Percentiles rank a stretch among this genome's conserved stretches.
Evolutionary conservation across 495 filamentous ascomycete genomes (phyloP).

Genomic region (Elaphomyces granulatus): DNA sequence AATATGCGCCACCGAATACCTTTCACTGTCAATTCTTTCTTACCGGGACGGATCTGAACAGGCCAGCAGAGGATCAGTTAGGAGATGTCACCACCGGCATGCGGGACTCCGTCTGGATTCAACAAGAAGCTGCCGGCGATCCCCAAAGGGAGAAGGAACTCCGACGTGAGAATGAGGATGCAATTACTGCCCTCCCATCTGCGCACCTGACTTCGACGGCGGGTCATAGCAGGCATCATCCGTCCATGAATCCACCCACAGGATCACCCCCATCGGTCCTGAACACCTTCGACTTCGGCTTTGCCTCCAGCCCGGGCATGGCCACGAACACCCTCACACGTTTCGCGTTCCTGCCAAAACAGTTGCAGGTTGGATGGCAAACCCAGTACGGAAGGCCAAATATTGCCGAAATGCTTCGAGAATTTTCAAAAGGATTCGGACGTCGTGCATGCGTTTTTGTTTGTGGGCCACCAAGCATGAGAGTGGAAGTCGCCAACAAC

Average conservation of each 20-base stretch:
- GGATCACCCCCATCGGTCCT: conserved; percentile 9
- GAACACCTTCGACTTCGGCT: conserved; percentile 48
- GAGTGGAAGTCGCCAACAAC: conserved; percentile 68
- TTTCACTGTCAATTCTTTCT: conserved; percentile 92
- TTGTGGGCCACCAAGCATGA: conserved; percentile 76
- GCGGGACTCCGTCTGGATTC: conserved; percentile 64
- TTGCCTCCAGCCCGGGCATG: conserved; percentile 59
- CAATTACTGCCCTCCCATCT: conserved; percentile 62
- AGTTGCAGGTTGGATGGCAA: conserved; percentile 68
- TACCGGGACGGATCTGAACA: conserved; percentile 33
- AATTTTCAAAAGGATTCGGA: conserved; percentile 68
- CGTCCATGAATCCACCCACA: conserved; percentile 4
- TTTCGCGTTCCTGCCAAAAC: conserved; percentile 60
- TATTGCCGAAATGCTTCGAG: conserved; percentile 65
- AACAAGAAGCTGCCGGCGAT: conserved; percentile 68
- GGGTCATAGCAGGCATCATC: conserved; percentile 13
- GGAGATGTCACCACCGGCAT: conserved; percentile 70
- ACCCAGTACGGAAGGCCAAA: conserved; percentile 91
- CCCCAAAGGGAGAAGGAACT: conserved; percentile 62
- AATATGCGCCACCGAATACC: conserved; percentile 66
- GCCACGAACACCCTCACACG: conserved; percentile 75
- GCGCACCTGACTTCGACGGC: conserved; percentile 25
- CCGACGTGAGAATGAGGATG: conserved; percentile 73
- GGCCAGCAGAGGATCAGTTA: conserved; percentile 59
- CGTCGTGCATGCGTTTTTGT: conserved; percentile 84